Evolutionary conservation across 306 rosid species (phyloP).

Genomic region (Arachis stenosperma): DNA sequence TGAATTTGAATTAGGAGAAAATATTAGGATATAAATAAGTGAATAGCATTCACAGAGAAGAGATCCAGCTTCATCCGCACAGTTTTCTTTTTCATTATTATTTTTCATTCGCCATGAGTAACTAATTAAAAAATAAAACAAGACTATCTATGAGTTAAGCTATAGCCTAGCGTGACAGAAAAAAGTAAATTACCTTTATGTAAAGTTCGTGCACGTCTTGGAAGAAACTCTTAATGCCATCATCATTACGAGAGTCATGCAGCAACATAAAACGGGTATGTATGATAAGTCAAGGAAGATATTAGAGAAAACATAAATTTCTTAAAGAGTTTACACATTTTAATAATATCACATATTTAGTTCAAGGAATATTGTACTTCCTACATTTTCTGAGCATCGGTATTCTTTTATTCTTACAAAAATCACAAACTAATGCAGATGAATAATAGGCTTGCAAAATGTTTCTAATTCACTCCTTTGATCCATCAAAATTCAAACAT

Average conservation of each 20-base stretch:
- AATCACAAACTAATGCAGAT: conserved; percentile 9
- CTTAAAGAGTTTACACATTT: not conserved
- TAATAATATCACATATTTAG: no score
- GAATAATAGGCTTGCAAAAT: not conserved
- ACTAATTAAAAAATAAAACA: conserved; percentile 13
- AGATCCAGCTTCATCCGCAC: no score
- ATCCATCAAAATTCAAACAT: conserved; percentile 10
- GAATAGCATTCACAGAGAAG: no score
- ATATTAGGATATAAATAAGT: no score
- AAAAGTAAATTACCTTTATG: conserved; percentile 68
- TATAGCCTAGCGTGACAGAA: conserved; percentile 6
- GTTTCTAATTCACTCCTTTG: not conserved
- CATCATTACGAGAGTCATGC: conserved; percentile 94
- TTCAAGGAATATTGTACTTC: no score
- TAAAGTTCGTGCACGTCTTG: conserved; percentile 98
- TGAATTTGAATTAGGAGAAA: no score
- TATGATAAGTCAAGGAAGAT: conserved; percentile 67
- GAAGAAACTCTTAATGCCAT: conserved; percentile 97
- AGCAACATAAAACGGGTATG: conserved; percentile 94
- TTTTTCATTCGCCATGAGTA: no score
- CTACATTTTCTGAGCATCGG: no score
- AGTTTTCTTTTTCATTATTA: no score
- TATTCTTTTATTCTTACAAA: no score
- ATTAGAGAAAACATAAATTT: conserved; percentile 11
- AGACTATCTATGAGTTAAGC: conserved; percentile 19